These are phyloP conservation scores for Spathaspora boniae DNA, from an alignment of 805 yeast species.

Conservation along the genomic window DNA sequence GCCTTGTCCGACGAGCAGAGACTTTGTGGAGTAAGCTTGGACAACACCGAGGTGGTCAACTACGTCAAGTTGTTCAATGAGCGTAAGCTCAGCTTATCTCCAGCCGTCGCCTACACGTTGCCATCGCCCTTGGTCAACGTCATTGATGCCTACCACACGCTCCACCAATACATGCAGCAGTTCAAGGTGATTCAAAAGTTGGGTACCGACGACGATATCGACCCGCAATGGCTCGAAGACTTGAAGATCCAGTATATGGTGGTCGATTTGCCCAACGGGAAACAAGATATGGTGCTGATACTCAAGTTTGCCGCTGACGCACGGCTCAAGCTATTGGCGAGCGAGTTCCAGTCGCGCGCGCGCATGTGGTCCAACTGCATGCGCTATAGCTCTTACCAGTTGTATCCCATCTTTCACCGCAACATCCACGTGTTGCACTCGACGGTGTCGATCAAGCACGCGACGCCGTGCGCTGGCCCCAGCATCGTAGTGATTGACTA, in stretches of 20 bases:
- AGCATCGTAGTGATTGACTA: slow-evolving; percentile 78
- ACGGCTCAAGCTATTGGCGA: slow-evolving; percentile 43
- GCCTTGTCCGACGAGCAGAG: too few relatives aligned
- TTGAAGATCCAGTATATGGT: slow-evolving; percentile 23
- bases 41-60: slow-evolving; percentile 29
- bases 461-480: slow-evolving; percentile 94
- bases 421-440: slow-evolving; percentile 75
- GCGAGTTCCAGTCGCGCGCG: slow-evolving; percentile 44
- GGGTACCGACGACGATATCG: slow-evolving; percentile 24
- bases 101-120: slow-evolving; percentile 69
- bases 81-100: slow-evolving; percentile 77
- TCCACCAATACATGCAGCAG: slow-evolving; percentile 19
- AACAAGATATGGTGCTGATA: slow-evolving; percentile 33
- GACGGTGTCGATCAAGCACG: slow-evolving; percentile 75
- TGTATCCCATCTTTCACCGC: slow-evolving; percentile 59
- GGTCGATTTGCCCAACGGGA: slow-evolving; percentile 34
- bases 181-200: slow-evolving; percentile 19
- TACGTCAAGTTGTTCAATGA: slow-evolving; percentile 38
- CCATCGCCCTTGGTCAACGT: slow-evolving; percentile 63
- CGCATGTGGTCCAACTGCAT: slow-evolving; percentile 45
- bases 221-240: slow-evolving; percentile 22
- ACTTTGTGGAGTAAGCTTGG: slow-evolving; percentile 23
- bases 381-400: slow-evolving; percentile 34
- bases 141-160: slow-evolving; percentile 46
- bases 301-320: slow-evolving; percentile 34